Base-by-base conservation (phyloP, 176 grass and related monocot species). In the Aechmea fasciata region DNA sequence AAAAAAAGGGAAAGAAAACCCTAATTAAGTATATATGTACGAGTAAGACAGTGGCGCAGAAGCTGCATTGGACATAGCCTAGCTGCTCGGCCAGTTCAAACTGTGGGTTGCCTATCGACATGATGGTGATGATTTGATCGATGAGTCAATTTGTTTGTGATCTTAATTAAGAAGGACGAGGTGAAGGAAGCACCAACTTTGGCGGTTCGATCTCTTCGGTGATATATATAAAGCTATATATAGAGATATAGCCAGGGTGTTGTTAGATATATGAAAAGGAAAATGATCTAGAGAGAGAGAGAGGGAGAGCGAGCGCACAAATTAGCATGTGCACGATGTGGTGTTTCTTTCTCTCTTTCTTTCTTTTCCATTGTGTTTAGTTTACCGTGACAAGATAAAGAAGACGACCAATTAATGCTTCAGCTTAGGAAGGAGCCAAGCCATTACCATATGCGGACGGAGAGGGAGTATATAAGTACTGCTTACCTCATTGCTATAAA, bases 41-140 rank as follows among this genome's bases (percentile, higher is more conserved):
- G 64, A 91, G 78, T 25, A 91, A 63, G 63, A 87, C 77, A 55
- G 88, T 82, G 71, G 69, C 6, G 69, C 84, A 84, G 72, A 87
- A 71, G 67, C 3, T 71, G 81, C 84, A 91, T 59, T 87, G 88
- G 47, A 91, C 88, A 61, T 82, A 91, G 81, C 88, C 88, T 15
- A 91, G 78, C 26, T 74, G 81, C 84, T 87, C 88, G 1, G 15
- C 57, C 79, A 90, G 52, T n/a, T 67, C 72, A 66, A 71, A 68
- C 41, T 25, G 69, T 28, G 70, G 61, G 66, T 81, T 49, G 53
- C 48, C 11, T 59, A 75, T 68, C 22, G 87, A 79, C 87, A 83
- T 83, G 55, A 51, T 55, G 33, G 22, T 48, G 33, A 41, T 41
- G 33, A 41, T 41, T 41, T 41, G 33, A 41, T 23, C 10, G 2